These are phyloP conservation scores for Jamesozyma lodderae DNA, from an alignment of 805 yeast genomes.

Conservation along the genomic window DNA sequence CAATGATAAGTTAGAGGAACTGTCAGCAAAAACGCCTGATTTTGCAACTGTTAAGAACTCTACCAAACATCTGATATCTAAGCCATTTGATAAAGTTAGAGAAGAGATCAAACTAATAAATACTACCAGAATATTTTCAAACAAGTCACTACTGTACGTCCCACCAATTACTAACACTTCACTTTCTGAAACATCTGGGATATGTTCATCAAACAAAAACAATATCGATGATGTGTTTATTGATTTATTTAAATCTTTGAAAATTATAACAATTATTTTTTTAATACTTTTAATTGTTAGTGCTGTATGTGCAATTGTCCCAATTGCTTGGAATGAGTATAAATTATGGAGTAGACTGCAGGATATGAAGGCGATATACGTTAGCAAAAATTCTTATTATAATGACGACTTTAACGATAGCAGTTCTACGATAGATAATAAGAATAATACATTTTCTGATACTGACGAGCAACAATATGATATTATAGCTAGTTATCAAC, in stretches of 20 bases:
- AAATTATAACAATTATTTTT: conserved; percentile 32
- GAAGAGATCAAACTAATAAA: conserved; percentile 31
- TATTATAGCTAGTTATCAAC: conserved; percentile 15
- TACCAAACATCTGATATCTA: conserved; percentile 43
- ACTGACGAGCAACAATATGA: conserved; percentile 7
- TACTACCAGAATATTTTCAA: conserved; percentile 18
- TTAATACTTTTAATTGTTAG: conserved; percentile 32
- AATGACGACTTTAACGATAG: not conserved
- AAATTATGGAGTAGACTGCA: conserved; percentile 40
- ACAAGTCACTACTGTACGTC: conserved; percentile 29
- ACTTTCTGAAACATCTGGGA: conserved; percentile 14
- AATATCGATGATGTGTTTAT: conserved; percentile 35
- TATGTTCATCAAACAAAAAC: conserved; percentile 35
- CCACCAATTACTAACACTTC: conserved; percentile 29
- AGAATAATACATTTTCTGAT: not conserved
- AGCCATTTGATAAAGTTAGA: conserved; percentile 50
- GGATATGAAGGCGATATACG: conserved; percentile 22
- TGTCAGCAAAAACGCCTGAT: conserved; percentile 50
- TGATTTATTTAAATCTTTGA: conserved; percentile 27
- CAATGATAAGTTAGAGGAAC: conserved; percentile 42
- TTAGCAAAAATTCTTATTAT: conserved; percentile 9
- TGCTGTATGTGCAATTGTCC: conserved; percentile 36
- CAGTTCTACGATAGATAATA: not conserved
- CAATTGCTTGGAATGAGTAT: conserved; percentile 38
- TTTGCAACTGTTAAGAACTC: conserved; percentile 55